Evolutionary conservation across 148 eudicot genomes (phyloP), one percentile per base, ranked within the genome.

Genomic region (Gaultheria prostrata): DNA sequence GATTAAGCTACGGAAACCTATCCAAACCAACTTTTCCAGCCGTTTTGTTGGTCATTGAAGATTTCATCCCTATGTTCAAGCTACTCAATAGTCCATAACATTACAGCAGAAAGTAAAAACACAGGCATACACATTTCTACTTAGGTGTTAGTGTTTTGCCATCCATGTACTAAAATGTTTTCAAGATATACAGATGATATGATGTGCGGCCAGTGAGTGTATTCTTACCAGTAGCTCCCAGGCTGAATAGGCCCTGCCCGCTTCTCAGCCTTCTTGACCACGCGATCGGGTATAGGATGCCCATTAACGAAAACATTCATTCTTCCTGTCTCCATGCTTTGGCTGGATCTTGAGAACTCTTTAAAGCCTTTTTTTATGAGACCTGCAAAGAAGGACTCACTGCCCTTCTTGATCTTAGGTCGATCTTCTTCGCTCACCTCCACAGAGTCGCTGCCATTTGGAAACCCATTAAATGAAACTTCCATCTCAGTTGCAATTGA

Each of bases 151-250:
- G 17, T 61, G 56, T n/a, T 80, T 21, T 75, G 12, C 32, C 78
- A 17, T 46, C 63, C 18, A 49, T 50, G 50, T 20, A 17, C 8
- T 67, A 48, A 17, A 81, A 59, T 70, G 11, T 32, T 11, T 21
- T 39, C 48, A 50, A 53, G 7, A 50, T 78, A 82, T 4, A 80
- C 33, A 78, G 70, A 79, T 33, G 35, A 70, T 54, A 26, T 26
- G 51, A 75, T 50, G 32, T 43, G 33, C 61, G 76, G 54, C 20
- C 21, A 77, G 35, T 59, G 17, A 12, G 56, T 61, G 24, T 35
- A 89, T 82, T 30, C 72, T 85, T 86, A 96, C 99, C 99, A 96
- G 87, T 94, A 96, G 4, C 88, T 89, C 87, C 99, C 99, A 32
- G 95, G 93, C 82, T 91, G 88, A 82, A 96, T 94, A 6, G 92